Evolutionary conservation across 1,284 basidiomycete species (phyloP), one percentile per base, ranked within the genome.

Genomic region (Ceratorhiza oryzae-sativae): DNA sequence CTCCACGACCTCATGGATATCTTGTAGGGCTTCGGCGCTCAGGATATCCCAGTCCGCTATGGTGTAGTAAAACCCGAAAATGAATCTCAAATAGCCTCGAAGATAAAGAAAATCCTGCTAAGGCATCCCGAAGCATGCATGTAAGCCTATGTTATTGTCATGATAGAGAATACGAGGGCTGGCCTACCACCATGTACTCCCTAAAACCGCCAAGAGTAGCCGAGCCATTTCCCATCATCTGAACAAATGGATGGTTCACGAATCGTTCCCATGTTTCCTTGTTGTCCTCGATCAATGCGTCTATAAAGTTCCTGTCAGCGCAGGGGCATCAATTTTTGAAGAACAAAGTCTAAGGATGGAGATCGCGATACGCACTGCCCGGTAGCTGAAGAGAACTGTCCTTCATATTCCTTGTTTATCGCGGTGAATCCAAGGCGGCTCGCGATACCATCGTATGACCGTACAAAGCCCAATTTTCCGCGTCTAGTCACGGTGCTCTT

Each of bases 101-200:
- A 55, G 51, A n/a, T 15, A 55, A 10, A 55, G 5, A 32, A 55
- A 55, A 32, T 55, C 51, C 32, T 55, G 51, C 51, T 55, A 39
- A 39, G 13, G n/a, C n/a, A 39, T 39, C 6, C 36, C 36, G 13
- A 13, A 39, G 36, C 36, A 13, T 39, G n/a, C n/a, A n/a, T n/a
- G n/a, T n/a, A n/a, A n/a, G n/a, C n/a, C n/a, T 13, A 39, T 6
- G 13, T 39, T 13, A 39, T 6, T 39, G 13, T 13, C 36, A 39
- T 39, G 36, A 13, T 6, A 6, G 13, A 39, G 13, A 39, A 39
- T 39, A 13, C 13, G 6, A 6, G 36, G 36, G n/a, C n/a, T 39
- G 36, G 13, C 36, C 36, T 53, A 53, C 51, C 6, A 53, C 32
- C 51, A 53, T 53, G 51, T 53, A 53, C 10, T 53, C 27, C 51